These are phyloP conservation scores for Coemansia sp. DNA, from an alignment of 192 early-diverging fungal genomes.

Conservation along the genomic window DNA sequence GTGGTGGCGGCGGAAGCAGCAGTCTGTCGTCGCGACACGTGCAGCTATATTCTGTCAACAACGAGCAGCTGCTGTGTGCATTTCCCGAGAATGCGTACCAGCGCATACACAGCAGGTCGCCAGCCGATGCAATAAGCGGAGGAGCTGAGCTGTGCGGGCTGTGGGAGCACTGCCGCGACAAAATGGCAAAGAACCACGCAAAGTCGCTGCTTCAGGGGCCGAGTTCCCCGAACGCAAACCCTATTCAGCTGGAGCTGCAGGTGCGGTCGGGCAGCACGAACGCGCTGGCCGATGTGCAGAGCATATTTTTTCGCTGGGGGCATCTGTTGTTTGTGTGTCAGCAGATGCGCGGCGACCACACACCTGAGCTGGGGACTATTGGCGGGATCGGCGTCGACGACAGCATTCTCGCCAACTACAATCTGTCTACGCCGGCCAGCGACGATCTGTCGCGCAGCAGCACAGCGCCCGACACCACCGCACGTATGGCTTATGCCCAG, in stretches of 20 bases:
- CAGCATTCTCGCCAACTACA: constrained; percentile 33
- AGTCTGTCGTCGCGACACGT: constrained; percentile 42
- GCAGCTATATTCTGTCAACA: constrained; percentile 46
- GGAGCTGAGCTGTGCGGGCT: constrained; percentile 25
- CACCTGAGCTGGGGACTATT: constrained; percentile 10
- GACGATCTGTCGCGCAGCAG: constrained; percentile 18
- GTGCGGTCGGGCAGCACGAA: constrained; percentile 14
- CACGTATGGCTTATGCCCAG: not conserved
- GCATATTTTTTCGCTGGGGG: constrained; percentile 53
- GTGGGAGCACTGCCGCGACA: constrained; percentile 30
- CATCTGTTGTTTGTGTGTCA: constrained; percentile 51
- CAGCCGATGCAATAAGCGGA: constrained; percentile 15
- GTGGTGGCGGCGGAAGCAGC: constrained; percentile 9
- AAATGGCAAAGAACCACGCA: constrained; percentile 19
- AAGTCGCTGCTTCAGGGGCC: constrained; percentile 26
- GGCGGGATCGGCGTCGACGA: constrained; percentile 7
- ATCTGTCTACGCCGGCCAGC: constrained; percentile 36
- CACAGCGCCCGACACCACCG: constrained; percentile 1
- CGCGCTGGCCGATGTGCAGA: constrained; percentile 23
- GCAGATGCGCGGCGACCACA: constrained; percentile 37
- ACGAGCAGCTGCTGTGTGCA: constrained; percentile 39
- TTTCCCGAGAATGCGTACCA: constrained; percentile 51
- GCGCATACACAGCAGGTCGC: constrained; percentile 24
- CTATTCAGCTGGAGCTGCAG: constrained; percentile 37
- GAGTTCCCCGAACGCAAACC: constrained; percentile 22